These are phyloP conservation scores for Arthroderma sp. DNA, from an alignment of 2,329 filamentous ascomycete species.

Conservation along the genomic window DNA sequence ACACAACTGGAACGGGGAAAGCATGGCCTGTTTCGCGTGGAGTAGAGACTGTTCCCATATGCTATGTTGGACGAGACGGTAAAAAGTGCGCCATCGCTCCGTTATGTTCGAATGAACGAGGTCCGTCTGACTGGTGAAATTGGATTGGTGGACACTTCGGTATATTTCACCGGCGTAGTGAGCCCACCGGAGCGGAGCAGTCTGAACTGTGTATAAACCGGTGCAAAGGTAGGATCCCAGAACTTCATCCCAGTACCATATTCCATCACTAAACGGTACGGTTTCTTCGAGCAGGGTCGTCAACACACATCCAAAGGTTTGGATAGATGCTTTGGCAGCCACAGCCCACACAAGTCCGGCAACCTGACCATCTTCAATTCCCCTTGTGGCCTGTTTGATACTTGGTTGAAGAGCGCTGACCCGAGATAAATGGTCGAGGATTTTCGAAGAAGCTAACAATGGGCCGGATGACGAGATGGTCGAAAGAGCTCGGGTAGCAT, in stretches of 20 bases:
- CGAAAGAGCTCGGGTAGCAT: conserved; percentile 57
- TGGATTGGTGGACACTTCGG: conserved; percentile 32
- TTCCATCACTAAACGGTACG: conserved; percentile 68
- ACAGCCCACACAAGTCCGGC: conserved; percentile 67
- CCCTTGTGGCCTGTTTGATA: conserved; percentile 8
- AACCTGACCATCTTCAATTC: conserved; percentile 15
- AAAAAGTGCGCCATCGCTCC: conserved; percentile 51
- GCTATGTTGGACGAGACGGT: conserved; percentile 63
- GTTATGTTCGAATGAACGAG: conserved; percentile 20
- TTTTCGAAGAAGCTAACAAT: conserved; percentile 46
- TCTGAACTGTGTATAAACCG: conserved; percentile 74
- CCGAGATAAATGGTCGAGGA: conserved; percentile 50
- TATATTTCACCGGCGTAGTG: conserved; percentile 59
- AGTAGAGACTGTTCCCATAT: conserved; percentile 58
- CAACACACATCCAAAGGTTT: conserved; percentile 71
- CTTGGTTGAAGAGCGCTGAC: conserved; percentile 29
- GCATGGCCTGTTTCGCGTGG: conserved; percentile 56
- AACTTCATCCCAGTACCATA: conserved; percentile 93
- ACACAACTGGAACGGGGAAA: conserved; percentile 65
- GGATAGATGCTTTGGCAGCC: conserved; percentile 81
- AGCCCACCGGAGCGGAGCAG: conserved; percentile 63
- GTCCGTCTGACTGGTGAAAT: conserved; percentile 14
- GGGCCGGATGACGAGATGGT: conserved; percentile 52
- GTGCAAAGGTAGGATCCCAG: conserved; percentile 65
- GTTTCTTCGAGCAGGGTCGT: conserved; percentile 69